Evolutionary conservation across 2,329 filamentous ascomycete genomes (phyloP), one percentile per base, ranked within the genome.

Genomic region (Pseudogymnoascus sp.): DNA sequence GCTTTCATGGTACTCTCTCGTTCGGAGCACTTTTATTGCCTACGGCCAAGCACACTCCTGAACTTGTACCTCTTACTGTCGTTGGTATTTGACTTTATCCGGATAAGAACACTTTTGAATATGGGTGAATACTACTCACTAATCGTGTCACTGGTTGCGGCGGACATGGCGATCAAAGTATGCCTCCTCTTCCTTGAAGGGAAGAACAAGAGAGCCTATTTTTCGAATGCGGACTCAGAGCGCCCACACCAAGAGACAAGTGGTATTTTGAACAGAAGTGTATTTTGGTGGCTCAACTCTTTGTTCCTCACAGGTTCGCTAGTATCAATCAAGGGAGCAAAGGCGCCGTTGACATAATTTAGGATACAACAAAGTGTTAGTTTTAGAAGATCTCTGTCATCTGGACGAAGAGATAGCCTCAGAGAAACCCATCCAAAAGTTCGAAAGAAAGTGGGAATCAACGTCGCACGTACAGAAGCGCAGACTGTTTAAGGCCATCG

Each of bases 1-100:
- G 49, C 49, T 34, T 56, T 56, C n/a, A 56, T 56, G 49, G 46
- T 53, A 53, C 49, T 56, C 28, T 56, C 49, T 7, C 49, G 49
- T 8, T 34, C 28, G 7, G 49, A 56, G 16, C 49, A 56, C 49
- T 56, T 56, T 14, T 56, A 36, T 18, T 56, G 49, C 16, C 49
- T 56, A 12, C 28, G 16, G 49, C 49, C 49, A 56, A 56, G 49
- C 28, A 56, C 49, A 18, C 49, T 56, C 5, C 6, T 56, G 4
- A 56, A 36, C 25, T 9, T 56, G 5, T 56, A 56, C 11, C 49
- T 56, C 5, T 12, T 56, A n/a, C 4, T 56, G 14, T 36, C 49
- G 2, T 36, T 56, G 28, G 5, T 36, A 34, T 56, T 56, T 34
- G 49, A 56, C n/a, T 34, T 36, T 14, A 56, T 56, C 16, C 28